Conservation (phyloP, 805 yeast genomes). For the Starmera caribaea region DNA sequence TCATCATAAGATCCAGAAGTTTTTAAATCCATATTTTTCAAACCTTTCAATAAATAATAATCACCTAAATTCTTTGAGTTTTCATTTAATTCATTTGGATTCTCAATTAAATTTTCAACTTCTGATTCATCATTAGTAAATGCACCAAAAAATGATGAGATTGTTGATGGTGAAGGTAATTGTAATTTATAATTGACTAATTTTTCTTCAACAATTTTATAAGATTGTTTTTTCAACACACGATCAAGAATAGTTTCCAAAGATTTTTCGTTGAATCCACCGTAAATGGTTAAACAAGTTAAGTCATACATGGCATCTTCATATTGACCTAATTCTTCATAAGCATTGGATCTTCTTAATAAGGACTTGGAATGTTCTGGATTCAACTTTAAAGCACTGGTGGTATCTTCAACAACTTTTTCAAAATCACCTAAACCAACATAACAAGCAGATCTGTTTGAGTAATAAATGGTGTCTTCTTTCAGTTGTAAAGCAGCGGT, state of each 20-base stretch:
- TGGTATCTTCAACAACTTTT: conserved; percentile 80
- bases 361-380: conserved; percentile 90
- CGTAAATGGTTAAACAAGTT: conserved; percentile 79
- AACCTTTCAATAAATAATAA: conserved; percentile 53
- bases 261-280: conserved; percentile 71
- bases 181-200: conserved; percentile 29
- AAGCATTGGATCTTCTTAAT: conserved; percentile 87
- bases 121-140: conserved; percentile 28
- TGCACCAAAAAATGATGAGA: conserved; percentile 84
- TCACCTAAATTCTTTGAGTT: conserved; percentile 43
- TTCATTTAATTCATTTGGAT: conserved; percentile 29
- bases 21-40: conserved; percentile 41
- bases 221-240: conserved; percentile 74
- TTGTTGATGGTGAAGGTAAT: conserved; percentile 76
- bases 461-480: conserved; percentile 80
- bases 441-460: conserved; percentile 95
- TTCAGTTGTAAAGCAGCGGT: conserved; percentile 67
- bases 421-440: conserved; percentile 72
- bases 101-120: conserved; percentile 40
- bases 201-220: conserved; percentile 54
- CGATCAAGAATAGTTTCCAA: conserved; percentile 80
- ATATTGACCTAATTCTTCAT: conserved; percentile 70
- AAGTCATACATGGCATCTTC: conserved; percentile 86
- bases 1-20: conserved; percentile 26
- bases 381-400: conserved; percentile 74